These are phyloP conservation scores for Corymbia maculata DNA, from an alignment of 345 rosid species.

Conservation along the genomic window DNA sequence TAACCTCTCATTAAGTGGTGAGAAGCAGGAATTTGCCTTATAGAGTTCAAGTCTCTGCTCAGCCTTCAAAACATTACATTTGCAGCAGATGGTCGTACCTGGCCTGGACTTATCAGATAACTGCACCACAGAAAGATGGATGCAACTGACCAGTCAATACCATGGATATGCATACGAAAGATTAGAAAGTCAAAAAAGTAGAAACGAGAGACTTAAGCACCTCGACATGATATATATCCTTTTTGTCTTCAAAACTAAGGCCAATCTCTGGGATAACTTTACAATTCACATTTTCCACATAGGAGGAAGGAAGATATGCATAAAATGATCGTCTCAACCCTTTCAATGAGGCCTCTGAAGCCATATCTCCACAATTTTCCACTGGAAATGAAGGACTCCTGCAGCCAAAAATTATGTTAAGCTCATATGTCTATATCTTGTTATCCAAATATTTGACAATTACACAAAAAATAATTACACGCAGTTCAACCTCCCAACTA, in stretches of 20 bases:
- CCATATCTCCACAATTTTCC: slow-evolving; percentile 3
- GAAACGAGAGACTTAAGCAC: slow-evolving; percentile 11
- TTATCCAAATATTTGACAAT: not conserved
- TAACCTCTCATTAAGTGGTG: not conserved
- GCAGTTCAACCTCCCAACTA: not conserved
- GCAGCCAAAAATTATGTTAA: not conserved
- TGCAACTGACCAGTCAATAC: not conserved
- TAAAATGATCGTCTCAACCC: slow-evolving; percentile 16
- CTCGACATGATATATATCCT: slow-evolving; percentile 46
- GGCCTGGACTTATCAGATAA: slow-evolving; percentile 13
- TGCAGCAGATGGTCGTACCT: not conserved
- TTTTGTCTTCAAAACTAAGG: slow-evolving; percentile 18
- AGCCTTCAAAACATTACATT: not conserved
- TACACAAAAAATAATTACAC: not conserved
- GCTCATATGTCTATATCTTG: not conserved
- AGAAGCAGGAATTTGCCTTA: not conserved
- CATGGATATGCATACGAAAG: not conserved
- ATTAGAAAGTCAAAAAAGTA: not conserved
- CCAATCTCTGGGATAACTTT: slow-evolving; percentile 27
- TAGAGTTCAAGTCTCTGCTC: not conserved
- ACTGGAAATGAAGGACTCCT: slow-evolving; percentile 11
- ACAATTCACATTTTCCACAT: slow-evolving; percentile 15
- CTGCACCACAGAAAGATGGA: slow-evolving; percentile 13
- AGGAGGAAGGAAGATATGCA: slow-evolving; percentile 31
- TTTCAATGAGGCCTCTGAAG: slow-evolving; percentile 15